Conservation (phyloP, 2,329 filamentous ascomycete species). For the Lojkania enalia region DNA sequence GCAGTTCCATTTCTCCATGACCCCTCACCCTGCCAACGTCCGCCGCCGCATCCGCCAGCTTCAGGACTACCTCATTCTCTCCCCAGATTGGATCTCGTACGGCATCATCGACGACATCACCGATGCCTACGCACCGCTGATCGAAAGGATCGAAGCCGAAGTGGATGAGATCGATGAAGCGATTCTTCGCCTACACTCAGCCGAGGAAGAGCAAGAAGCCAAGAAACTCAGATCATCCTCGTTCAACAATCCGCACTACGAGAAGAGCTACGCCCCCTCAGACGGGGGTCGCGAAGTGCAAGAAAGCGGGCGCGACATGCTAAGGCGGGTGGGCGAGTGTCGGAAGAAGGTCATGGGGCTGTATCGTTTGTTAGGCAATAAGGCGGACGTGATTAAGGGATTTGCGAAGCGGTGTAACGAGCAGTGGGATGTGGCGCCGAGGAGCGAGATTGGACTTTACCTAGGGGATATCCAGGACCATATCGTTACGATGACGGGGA, state of each 20-base stretch:
- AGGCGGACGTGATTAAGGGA: conserved; percentile 98
- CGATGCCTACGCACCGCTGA: conserved; percentile 90
- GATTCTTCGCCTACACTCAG: conserved; percentile 79
- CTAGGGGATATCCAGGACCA: conserved; percentile 98
- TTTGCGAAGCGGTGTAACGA: conserved; percentile 99
- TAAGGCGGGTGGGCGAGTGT: conserved; percentile 88
- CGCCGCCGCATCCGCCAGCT: conserved; percentile 90
- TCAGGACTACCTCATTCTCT: conserved; percentile 89
- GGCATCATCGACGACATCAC: conserved; percentile 98
- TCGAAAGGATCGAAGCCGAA: conserved; percentile 91
- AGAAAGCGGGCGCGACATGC: conserved; percentile 72
- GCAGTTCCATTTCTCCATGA: conserved; percentile 99
- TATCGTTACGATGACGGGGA: conserved; percentile 98
- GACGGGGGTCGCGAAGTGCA: conserved; percentile 45
- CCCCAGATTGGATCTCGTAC: conserved; percentile 97
- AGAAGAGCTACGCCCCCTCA: conserved; percentile 39
- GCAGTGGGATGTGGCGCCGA: conserved; percentile 93
- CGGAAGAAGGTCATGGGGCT: conserved; percentile 97
- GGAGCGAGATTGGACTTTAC: conserved; percentile 96
- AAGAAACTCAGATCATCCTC: conserved; percentile 30
- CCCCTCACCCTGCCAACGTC: conserved; percentile 94
- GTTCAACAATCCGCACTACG: conserved; percentile 39
- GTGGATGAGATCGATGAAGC: conserved; percentile 96
- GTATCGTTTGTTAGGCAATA: conserved; percentile 90
- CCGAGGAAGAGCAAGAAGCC: conserved; percentile 51